Evolutionary conservation across 2,329 filamentous ascomycete species (phyloP).

Genomic region (Sporothrix sp.): DNA sequence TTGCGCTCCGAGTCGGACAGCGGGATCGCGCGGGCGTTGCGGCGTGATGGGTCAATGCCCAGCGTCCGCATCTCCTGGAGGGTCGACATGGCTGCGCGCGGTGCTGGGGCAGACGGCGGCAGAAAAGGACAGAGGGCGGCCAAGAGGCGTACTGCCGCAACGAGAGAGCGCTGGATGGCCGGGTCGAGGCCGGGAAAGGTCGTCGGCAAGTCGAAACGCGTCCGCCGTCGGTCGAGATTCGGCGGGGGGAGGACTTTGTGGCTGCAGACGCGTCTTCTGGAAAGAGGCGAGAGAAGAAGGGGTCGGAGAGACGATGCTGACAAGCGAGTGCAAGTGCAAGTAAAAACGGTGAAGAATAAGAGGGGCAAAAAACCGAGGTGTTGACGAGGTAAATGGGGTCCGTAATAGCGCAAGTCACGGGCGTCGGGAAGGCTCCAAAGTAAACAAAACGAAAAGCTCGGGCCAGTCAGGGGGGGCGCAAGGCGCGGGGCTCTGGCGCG

Average conservation of each 20-base stretch:
- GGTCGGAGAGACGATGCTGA: not conserved
- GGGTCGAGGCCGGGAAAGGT: no score
- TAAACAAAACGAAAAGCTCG: conserved; percentile 19
- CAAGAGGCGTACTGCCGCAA: not conserved
- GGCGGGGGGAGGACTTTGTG: not conserved
- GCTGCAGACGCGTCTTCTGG: not conserved
- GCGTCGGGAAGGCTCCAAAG: conserved; percentile 15
- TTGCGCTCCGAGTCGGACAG: conserved; percentile 73
- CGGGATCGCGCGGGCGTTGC: conserved; percentile 76
- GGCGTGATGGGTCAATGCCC: conserved; percentile 71
- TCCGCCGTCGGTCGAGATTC: not conserved
- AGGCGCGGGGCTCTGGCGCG: not conserved
- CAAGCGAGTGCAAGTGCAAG: no score
- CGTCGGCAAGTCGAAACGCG: not conserved
- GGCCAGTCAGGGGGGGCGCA: conserved; percentile 10
- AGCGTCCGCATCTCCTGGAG: conserved; percentile 22
- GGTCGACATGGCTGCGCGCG: conserved; percentile 13
- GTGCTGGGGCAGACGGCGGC: not conserved
- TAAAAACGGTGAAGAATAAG: conserved; percentile 8
- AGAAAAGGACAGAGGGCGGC: not conserved
- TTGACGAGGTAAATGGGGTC: conserved; percentile 6
- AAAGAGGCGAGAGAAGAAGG: not conserved
- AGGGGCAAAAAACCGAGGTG: not conserved
- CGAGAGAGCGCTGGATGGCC: not conserved
- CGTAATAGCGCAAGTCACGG: not conserved